Evolutionary conservation across 495 filamentous ascomycete genomes (phyloP).

Genomic region (Evernia prunastri): DNA sequence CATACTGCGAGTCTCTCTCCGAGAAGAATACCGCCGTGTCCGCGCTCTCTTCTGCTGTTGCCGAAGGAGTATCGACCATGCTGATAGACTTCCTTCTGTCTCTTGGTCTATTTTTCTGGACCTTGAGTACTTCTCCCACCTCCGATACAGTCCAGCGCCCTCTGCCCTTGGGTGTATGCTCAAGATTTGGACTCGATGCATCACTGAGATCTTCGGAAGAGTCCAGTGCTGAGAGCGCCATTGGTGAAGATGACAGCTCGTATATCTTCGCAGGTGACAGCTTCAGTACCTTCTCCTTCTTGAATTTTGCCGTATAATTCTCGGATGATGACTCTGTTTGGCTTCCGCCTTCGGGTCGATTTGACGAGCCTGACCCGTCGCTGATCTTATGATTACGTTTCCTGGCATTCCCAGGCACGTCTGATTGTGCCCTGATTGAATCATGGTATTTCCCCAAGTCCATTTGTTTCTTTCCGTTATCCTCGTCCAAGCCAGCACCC

Average conservation of each 20-base stretch:
- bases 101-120: conserved; percentile 8
- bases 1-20: not conserved
- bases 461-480: not conserved
- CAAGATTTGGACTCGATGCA: conserved; percentile 25
- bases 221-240: conserved; percentile 43
- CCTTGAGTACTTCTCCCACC: not conserved
- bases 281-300: conserved; percentile 43
- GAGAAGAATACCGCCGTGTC: not conserved
- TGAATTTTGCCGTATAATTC: not conserved
- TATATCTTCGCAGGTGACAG: conserved; percentile 48
- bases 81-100: conserved; percentile 1
- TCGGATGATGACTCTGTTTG: not conserved
- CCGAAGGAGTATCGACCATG: conserved; percentile 2
- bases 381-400: not conserved
- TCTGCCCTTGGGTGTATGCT: conserved; percentile 1
- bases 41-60: conserved; percentile 2
- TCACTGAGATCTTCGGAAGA: conserved; percentile 23
- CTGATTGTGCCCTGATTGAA: not conserved
- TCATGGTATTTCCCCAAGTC: not conserved
- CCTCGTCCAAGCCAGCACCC: not conserved
- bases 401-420: not conserved
- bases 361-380: not conserved
- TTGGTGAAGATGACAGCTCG: conserved; percentile 49
- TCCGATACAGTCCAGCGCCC: conserved; percentile 17
- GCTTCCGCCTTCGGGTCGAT: not conserved